phyloP scores from a whole-genome alignment of 345 rosid genomes.

The Citrus hindsii region DNA sequence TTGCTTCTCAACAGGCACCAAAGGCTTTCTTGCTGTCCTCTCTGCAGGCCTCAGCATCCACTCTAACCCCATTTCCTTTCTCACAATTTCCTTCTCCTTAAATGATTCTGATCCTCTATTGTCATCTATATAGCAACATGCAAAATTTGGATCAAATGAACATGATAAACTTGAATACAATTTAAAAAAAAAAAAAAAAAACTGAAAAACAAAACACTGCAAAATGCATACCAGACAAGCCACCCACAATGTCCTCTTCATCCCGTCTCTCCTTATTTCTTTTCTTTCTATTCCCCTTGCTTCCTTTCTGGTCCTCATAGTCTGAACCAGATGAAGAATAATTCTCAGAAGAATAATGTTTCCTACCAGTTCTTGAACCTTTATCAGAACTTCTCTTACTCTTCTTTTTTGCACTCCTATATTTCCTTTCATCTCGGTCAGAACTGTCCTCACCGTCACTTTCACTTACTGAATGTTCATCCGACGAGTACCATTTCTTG shows the following conservation, averaged over 20 bases:
- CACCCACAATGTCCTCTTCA: slow-evolving; percentile 7
- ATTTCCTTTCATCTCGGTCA: slow-evolving; percentile 12
- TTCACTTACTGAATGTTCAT: slow-evolving; percentile 35
- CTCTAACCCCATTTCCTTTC: slow-evolving; percentile 75
- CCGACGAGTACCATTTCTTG: slow-evolving; percentile 70
- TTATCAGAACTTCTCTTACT: slow-evolving; percentile 20
- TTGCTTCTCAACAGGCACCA: slow-evolving; percentile 27
- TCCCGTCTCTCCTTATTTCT: slow-evolving; percentile 17
- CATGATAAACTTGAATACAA: neutral
- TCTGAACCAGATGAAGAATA: slow-evolving; percentile 29
- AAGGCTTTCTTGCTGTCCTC: slow-evolving; percentile 32
- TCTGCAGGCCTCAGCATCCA: slow-evolving; percentile 80
- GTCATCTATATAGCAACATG: slow-evolving; percentile 24
- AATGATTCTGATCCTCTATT: slow-evolving; percentile 12
- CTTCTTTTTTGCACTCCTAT: slow-evolving; percentile 19
- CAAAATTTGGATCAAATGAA: neutral
- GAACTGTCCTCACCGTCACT: slow-evolving; percentile 27
- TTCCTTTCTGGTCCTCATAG: slow-evolving; percentile 19
- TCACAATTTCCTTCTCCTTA: slow-evolving; percentile 44
- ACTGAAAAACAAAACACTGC: neutral
- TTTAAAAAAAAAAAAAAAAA: neutral
- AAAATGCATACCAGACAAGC: slow-evolving; percentile 13
- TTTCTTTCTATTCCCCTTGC: slow-evolving; percentile 20
- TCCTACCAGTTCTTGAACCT: slow-evolving; percentile 21
- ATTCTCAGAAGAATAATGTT: slow-evolving; percentile 21